Evolutionary conservation across 169 alveolate genomes (phyloP).

Genomic region (Plasmodium coatneyi): DNA sequence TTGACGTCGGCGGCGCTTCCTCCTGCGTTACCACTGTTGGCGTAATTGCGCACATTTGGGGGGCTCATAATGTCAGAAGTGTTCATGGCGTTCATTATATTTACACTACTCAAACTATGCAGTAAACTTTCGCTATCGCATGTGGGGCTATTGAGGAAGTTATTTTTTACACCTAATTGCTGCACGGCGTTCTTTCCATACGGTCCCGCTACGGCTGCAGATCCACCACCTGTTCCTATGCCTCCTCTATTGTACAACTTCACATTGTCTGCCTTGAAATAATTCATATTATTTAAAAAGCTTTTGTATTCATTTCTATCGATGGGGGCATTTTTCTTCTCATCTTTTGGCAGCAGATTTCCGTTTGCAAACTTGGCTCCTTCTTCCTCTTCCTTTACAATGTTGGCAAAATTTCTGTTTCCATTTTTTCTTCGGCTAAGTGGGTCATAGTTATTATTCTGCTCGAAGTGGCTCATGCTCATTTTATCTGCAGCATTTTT

Average conservation of each 20-base stretch:
- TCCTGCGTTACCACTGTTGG: background rate
- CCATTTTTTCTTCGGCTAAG: conserved; percentile 41
- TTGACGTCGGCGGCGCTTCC: background rate
- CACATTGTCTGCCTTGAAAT: conserved; percentile 41
- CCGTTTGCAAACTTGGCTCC: background rate
- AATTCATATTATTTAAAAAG: conserved; percentile 23
- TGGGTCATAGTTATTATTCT: background rate
- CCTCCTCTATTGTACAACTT: conserved; percentile 13
- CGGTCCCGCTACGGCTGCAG: background rate
- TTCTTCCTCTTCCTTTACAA: conserved; percentile 16
- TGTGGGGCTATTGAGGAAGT: conserved; percentile 3
- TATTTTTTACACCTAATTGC: conserved; percentile 29
- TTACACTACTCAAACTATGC: background rate
- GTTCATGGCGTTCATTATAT: background rate
- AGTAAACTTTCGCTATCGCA: conserved; percentile 16
- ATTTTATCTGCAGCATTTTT: background rate
- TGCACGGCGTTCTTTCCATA: conserved; percentile 12
- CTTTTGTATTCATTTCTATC: conserved; percentile 28
- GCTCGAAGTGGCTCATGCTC: background rate
- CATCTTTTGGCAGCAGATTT: conserved; percentile 17
- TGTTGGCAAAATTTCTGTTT: background rate
- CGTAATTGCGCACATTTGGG: background rate
- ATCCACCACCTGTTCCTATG: background rate
- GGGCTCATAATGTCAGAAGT: background rate
- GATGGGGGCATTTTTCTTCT: background rate